A percentile compares a stretch with the other conserved stretches of the same genome.
Evolutionary conservation across 2,329 filamentous ascomycete genomes (phyloP).

Genomic region (Cladosporium sphaerospermum): DNA sequence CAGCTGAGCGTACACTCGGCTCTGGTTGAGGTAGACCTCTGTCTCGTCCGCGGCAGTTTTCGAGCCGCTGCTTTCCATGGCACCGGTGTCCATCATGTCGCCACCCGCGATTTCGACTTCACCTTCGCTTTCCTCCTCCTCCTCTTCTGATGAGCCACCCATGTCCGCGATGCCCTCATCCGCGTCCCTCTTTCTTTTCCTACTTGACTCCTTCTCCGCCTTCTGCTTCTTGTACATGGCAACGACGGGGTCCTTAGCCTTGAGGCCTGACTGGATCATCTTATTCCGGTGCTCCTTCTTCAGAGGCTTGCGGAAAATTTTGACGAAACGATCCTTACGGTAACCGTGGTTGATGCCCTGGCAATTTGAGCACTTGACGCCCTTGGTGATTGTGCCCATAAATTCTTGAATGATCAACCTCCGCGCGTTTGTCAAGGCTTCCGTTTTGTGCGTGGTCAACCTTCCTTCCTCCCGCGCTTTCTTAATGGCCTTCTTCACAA

Average conservation of each 20-base stretch:
- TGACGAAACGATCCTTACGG: slow-evolving; percentile 84
- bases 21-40: slow-evolving; percentile 74
- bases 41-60: slow-evolving; percentile 35
- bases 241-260: slow-evolving; percentile 63
- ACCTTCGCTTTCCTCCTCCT: slow-evolving; percentile 27
- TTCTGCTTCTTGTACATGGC: slow-evolving; percentile 46
- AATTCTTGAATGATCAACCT: slow-evolving; percentile 75
- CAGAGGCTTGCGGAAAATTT: slow-evolving; percentile 84
- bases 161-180: slow-evolving; percentile 69
- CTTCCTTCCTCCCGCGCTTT: slow-evolving; percentile 46
- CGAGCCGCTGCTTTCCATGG: slow-evolving; percentile 32
- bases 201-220: slow-evolving; percentile 29
- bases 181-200: slow-evolving; percentile 44
- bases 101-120: slow-evolving; percentile 38
- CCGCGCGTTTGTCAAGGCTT: slow-evolving; percentile 72
- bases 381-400: slow-evolving; percentile 62
- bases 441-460: slow-evolving; percentile 62
- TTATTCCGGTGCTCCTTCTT: slow-evolving; percentile 66
- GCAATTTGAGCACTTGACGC: slow-evolving; percentile 64
- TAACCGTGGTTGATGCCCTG: slow-evolving; percentile 70
- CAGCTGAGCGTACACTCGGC: slow-evolving; percentile 76
- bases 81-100: slow-evolving; percentile 47
- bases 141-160: slow-evolving; percentile 42
- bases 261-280: slow-evolving; percentile 66
- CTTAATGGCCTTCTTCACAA: slow-evolving; percentile 67